Base-by-base conservation (phyloP, 768 basidiomycete species). In the Steccherinum ochraceum region DNA sequence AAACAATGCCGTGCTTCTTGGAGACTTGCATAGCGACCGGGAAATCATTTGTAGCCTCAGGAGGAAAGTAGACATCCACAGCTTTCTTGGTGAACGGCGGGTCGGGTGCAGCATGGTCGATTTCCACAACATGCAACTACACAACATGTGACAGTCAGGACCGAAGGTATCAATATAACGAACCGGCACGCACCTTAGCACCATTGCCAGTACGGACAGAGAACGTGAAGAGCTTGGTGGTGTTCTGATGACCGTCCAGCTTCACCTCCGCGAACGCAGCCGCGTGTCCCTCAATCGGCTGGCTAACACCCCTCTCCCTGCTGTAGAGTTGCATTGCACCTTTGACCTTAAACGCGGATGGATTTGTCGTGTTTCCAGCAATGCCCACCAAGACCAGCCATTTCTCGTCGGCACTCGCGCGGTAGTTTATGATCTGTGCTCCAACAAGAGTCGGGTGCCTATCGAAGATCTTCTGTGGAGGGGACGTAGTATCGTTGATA, bases 1-100 rank as follows among this genome's bases (percentile, higher is more conserved):
- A 99, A 62, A 96, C 74, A 68, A 99, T 92, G 27, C 96, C 95
- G 68, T 96, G 94, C 67, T 91, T 90, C 69, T 87, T 84, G 39
- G 96, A 98, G 27, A 98, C 92, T 66, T 99, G 96, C 93, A 99
- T 98, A 24, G 96, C 92, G 24, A 99, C 96, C 16, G 96, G 96
- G 77, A 99, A 99, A 64, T 99, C 96, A 65, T 94, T 97, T 47
- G 85, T 87, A 4, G 96, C 96, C 67, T 99, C 96, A 1, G 94
- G 86, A 48, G 96, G 96, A 80, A 98, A 99, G 76, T 94, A 99
- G 27, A 99, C 95, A 59, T 99, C 96, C 54, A 98, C 94, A 11
- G 90, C 90, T 71, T 96, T 98, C 79, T 99, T 99, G 26, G 80
- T 79, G 74, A 96, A 99, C 5, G 86, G 87, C 16, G 94, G 88